phyloP scores from a whole-genome alignment of 2,329 filamentous ascomycete genomes.

The Talaromyces sp. region DNA sequence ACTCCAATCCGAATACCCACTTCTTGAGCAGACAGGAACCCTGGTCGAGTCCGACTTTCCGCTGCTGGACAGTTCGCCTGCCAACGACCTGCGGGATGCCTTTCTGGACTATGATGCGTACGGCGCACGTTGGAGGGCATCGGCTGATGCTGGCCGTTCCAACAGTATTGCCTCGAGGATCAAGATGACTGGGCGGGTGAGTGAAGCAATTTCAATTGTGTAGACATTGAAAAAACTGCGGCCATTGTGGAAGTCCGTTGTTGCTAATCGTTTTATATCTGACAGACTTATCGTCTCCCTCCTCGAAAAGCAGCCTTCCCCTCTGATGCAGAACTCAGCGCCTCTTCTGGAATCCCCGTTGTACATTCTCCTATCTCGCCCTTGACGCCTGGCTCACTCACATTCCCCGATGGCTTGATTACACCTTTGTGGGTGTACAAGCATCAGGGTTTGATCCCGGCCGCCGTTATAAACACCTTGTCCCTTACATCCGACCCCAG shows the following conservation, averaged over 20 bases:
- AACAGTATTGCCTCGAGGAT: conserved; percentile 59
- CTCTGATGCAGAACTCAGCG: conserved; percentile 44
- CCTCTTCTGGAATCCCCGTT: conserved; percentile 41
- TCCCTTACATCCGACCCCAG: conserved; percentile 66
- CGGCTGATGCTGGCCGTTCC: conserved; percentile 48
- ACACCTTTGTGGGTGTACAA: conserved; percentile 79
- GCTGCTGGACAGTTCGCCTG: conserved; percentile 59
- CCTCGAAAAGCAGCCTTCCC: conserved; percentile 59
- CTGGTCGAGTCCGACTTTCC: conserved; percentile 68
- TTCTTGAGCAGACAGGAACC: conserved; percentile 53
- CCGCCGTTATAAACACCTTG: conserved; percentile 77
- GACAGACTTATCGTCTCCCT: conserved; percentile 51
- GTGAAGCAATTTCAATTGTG: conserved; percentile 27
- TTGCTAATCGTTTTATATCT: conserved; percentile 1
- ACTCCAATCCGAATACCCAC: conserved; percentile 39
- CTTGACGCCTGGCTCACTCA: conserved; percentile 71
- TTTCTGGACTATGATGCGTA: conserved; percentile 63
- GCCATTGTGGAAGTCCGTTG: not conserved
- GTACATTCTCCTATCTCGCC: conserved; percentile 91
- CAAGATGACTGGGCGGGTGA: conserved; percentile 73
- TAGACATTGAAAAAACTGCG: not conserved
- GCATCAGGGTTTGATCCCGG: conserved; percentile 78
- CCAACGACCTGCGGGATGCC: conserved; percentile 59
- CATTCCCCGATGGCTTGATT: conserved; percentile 88
- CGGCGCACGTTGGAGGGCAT: conserved; percentile 61